Evolutionary conservation across 169 alveolate species (phyloP).

Genomic region (Cryptosporidium parvum): DNA sequence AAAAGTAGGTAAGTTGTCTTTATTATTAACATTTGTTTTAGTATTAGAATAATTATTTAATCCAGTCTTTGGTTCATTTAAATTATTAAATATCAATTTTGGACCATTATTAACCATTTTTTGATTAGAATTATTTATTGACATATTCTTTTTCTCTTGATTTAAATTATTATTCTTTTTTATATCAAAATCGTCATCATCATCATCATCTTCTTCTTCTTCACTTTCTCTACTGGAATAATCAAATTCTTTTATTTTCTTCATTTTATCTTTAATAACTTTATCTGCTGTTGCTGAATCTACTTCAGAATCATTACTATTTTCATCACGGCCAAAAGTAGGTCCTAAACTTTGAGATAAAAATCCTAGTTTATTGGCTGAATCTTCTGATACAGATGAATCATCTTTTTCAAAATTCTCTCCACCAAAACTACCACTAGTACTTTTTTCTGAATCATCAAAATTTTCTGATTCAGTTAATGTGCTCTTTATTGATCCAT

Average conservation of each 20-base stretch:
- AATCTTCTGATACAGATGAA: not conserved
- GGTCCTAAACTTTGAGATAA: conserved; percentile 62
- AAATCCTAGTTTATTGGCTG: not conserved
- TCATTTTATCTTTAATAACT: not conserved
- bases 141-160: not conserved
- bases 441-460: conserved; percentile 1
- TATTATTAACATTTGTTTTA: not conserved
- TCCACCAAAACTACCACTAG: not conserved
- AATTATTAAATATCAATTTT: not conserved
- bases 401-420: conserved; percentile 24
- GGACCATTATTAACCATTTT: not conserved
- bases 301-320: conserved; percentile 4
- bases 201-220: not conserved
- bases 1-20: conserved; percentile 31
- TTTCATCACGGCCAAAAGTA: not conserved
- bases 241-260: not conserved
- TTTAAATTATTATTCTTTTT: not conserved
- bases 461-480: conserved; percentile 5
- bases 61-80: not conserved
- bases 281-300: conserved; percentile 15
- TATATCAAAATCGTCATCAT: not conserved
- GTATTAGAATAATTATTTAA: not conserved
- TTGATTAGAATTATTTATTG: not conserved
- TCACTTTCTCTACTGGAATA: not conserved
- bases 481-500: conserved; percentile 1